These are phyloP conservation scores for Cicer yamashitae DNA, from an alignment of 306 rosid species.

Conservation along the genomic window DNA sequence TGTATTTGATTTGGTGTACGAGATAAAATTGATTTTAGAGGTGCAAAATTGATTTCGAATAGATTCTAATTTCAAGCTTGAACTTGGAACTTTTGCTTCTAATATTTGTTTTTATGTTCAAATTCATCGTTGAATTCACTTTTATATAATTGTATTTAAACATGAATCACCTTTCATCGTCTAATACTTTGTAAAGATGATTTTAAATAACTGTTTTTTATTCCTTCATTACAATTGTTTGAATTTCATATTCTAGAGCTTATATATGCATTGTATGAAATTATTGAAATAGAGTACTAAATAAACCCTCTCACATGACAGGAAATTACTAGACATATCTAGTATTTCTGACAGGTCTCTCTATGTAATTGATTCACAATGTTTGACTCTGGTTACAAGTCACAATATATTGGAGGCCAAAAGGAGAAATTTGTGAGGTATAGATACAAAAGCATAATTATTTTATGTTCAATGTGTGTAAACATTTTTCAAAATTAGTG, in stretches of 20 bases:
- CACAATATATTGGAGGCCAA: constrained; percentile 58
- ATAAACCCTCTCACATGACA: constrained; percentile 29
- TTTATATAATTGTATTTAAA: too few relatives aligned
- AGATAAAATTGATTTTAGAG: too few relatives aligned
- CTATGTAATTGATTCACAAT: constrained; percentile 50
- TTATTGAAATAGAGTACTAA: neutral
- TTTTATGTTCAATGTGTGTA: neutral
- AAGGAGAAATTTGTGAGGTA: constrained; percentile 69
- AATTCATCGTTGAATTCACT: too few relatives aligned
- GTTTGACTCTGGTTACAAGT: constrained; percentile 58
- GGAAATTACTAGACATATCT: constrained; percentile 41
- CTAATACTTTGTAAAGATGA: constrained; percentile 6
- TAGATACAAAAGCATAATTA: neutral
- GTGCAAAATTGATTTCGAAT: too few relatives aligned
- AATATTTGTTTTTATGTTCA: too few relatives aligned
- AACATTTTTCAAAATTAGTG: too few relatives aligned
- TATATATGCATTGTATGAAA: constrained; percentile 35
- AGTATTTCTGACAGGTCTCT: constrained; percentile 24
- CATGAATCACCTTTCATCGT: too few relatives aligned
- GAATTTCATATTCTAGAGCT: constrained; percentile 5
- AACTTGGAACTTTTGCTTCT: too few relatives aligned
- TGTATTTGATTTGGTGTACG: neutral
- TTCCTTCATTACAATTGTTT: neutral
- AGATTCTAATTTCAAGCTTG: too few relatives aligned
- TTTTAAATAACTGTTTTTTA: neutral